phyloP scores from a whole-genome alignment of 225 moss, liverwort and hornwort species.

The Marchantia paleacea region DNA sequence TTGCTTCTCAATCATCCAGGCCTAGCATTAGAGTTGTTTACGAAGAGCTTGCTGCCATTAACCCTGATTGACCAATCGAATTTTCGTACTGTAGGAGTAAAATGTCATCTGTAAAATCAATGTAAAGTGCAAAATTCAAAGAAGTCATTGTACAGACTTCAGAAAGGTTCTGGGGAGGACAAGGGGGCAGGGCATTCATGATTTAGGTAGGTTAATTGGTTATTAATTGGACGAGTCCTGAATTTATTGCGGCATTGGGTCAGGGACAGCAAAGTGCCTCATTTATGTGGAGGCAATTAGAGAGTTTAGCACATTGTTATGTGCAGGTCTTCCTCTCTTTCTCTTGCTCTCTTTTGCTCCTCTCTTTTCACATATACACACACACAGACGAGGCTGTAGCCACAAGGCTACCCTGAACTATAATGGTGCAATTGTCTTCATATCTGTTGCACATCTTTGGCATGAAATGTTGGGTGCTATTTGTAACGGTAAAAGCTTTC shows the following conservation, averaged over 20 bases:
- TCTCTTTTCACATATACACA: conserved; percentile 9
- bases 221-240: conserved; percentile 22
- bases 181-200: conserved; percentile 15
- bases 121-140: conserved; percentile 31
- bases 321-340: conserved; percentile 22
- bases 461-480: conserved; percentile 9
- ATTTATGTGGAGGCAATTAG: conserved; percentile 10
- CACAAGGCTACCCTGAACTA: conserved; percentile 25
- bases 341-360: conserved; percentile 7
- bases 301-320: conserved; percentile 19
- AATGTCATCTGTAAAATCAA: conserved; percentile 33
- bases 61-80: conserved; percentile 24
- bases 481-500: conserved; percentile 8
- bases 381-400: conserved; percentile 29
- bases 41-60: conserved; percentile 62
- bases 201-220: conserved; percentile 24
- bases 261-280: conserved; percentile 24
- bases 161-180: conserved; percentile 26
- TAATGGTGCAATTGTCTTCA: conserved; percentile 19
- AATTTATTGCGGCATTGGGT: conserved; percentile 27
- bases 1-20: conserved; percentile 56
- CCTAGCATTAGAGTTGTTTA: conserved; percentile 61
- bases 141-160: conserved; percentile 38
- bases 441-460: conserved; percentile 9
- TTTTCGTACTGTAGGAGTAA: conserved; percentile 19